Conservation (phyloP, 2,329 filamentous ascomycete species). For the Aspergillus awamori region DNA sequence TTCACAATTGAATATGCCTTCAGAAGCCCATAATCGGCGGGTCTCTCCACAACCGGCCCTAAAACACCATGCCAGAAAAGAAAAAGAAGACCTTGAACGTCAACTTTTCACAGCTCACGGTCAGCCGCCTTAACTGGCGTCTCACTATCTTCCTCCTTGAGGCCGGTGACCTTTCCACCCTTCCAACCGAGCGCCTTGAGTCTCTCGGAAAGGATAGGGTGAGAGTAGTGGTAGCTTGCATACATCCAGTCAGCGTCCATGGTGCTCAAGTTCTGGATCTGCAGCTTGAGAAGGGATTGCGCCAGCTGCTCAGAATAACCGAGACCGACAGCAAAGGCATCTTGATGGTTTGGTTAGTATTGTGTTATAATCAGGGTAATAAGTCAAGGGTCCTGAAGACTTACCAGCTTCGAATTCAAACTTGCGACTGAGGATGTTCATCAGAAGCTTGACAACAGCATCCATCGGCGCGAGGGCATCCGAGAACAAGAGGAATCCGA, state of each 20-base stretch:
- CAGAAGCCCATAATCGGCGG: not conserved
- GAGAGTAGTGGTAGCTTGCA: constrained; percentile 97
- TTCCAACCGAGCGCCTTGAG: constrained; percentile 89
- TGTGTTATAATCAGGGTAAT: constrained; percentile 6
- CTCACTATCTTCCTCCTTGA: constrained; percentile 57
- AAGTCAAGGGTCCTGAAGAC: constrained; percentile 23
- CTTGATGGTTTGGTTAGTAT: constrained; percentile 42
- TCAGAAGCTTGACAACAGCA: constrained; percentile 86
- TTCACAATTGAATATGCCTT: constrained; percentile 3
- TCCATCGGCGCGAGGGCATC: constrained; percentile 95
- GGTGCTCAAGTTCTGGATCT: constrained; percentile 95
- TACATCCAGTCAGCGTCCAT: constrained; percentile 99
- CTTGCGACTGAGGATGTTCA: constrained; percentile 92
- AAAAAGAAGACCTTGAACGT: constrained; percentile 1
- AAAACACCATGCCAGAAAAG: constrained; percentile 12
- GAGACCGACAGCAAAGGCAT: constrained; percentile 81
- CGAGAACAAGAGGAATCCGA: constrained; percentile 96
- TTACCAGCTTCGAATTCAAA: constrained; percentile 92
- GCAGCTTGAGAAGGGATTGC: constrained; percentile 88
- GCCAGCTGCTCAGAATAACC: constrained; percentile 85
- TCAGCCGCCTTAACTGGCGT: constrained; percentile 71
- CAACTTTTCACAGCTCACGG: constrained; percentile 66
- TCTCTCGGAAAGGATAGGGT: constrained; percentile 92
- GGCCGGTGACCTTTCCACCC: constrained; percentile 54
- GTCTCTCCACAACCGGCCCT: not conserved